Conservation (phyloP, 1,139 yeast species). For the Kazachstania sp. region DNA sequence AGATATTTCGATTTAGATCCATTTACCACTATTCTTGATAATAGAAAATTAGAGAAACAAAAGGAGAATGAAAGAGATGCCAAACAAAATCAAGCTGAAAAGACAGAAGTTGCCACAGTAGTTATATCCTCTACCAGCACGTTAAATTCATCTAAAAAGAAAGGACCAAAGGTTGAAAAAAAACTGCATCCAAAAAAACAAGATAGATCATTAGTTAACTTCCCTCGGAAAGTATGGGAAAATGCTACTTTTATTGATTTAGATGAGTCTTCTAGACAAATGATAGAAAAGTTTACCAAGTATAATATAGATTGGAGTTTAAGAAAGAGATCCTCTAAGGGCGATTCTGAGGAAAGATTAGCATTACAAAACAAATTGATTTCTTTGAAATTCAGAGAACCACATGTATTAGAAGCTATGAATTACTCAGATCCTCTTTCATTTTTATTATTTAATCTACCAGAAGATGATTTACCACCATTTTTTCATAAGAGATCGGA, state of each 20-base stretch:
- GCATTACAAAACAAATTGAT: slow-evolving; percentile 20
- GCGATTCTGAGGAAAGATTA: slow-evolving; percentile 15
- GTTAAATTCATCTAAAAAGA: neutral
- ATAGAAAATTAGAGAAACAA: slow-evolving; percentile 38
- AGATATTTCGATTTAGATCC: slow-evolving; percentile 60
- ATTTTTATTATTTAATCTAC: slow-evolving; percentile 80
- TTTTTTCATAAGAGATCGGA: slow-evolving; percentile 36
- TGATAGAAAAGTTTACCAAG: slow-evolving; percentile 48
- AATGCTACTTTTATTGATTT: slow-evolving; percentile 43
- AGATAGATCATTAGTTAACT: slow-evolving; percentile 26
- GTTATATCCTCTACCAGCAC: slow-evolving; percentile 15
- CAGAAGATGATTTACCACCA: slow-evolving; percentile 84
- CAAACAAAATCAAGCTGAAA: slow-evolving; percentile 30
- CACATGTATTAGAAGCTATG: slow-evolving; percentile 67
- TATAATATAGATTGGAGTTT: slow-evolving; percentile 48
- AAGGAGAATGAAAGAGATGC: slow-evolving; percentile 40
- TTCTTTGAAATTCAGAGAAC: slow-evolving; percentile 55
- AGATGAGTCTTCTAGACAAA: slow-evolving; percentile 36
- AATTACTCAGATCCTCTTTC: slow-evolving; percentile 61
- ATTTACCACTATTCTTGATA: slow-evolving; percentile 52
- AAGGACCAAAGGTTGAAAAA: neutral
- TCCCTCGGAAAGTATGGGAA: slow-evolving; percentile 61
- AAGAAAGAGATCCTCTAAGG: slow-evolving; percentile 20
- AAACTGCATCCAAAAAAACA: neutral
- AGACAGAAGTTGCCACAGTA: slow-evolving; percentile 31